Percentiles rank a stretch among this genome's conserved stretches.
These are phyloP conservation scores for Lactifluus subvellereus DNA, from an alignment of 768 basidiomycete species.

Conservation along the genomic window DNA sequence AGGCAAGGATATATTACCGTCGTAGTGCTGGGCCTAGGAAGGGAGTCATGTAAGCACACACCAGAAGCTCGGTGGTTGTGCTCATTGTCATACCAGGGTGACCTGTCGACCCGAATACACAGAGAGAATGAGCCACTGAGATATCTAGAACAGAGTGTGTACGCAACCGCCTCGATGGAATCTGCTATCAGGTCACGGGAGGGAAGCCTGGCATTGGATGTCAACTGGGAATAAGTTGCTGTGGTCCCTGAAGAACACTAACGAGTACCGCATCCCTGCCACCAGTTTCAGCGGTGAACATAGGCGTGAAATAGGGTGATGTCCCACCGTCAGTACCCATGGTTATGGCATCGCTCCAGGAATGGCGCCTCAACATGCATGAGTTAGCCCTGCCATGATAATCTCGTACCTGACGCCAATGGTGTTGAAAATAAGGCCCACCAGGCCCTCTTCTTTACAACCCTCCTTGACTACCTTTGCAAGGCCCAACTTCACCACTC, in stretches of 20 bases:
- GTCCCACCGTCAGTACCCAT: constrained; percentile 82
- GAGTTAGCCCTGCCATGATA: not conserved
- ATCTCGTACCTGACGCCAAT: constrained; percentile 68
- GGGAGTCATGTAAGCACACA: not conserved
- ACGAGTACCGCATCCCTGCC: constrained; percentile 85
- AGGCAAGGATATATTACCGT: constrained; percentile 80
- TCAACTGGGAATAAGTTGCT: not conserved
- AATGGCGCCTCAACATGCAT: not conserved
- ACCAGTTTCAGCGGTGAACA: constrained; percentile 2
- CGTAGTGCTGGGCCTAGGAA: constrained; percentile 76
- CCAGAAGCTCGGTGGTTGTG: not conserved
- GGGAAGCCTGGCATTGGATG: constrained; percentile 49
- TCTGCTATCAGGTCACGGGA: constrained; percentile 88
- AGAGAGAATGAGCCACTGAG: not conserved
- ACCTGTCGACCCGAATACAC: constrained; percentile 35
- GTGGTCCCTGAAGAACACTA: constrained; percentile 28
- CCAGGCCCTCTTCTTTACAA: constrained; percentile 71
- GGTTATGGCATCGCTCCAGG: constrained; percentile 71
- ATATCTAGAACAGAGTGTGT: not conserved
- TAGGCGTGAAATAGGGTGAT: not conserved
- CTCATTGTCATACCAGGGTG: constrained; percentile 40
- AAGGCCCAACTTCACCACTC: constrained; percentile 55
- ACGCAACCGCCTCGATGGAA: constrained; percentile 71
- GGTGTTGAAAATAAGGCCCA: constrained; percentile 81
- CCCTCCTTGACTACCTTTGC: constrained; percentile 77